Conservation (phyloP, 768 basidiomycete genomes). For the Sarcomyxa edulis region DNA sequence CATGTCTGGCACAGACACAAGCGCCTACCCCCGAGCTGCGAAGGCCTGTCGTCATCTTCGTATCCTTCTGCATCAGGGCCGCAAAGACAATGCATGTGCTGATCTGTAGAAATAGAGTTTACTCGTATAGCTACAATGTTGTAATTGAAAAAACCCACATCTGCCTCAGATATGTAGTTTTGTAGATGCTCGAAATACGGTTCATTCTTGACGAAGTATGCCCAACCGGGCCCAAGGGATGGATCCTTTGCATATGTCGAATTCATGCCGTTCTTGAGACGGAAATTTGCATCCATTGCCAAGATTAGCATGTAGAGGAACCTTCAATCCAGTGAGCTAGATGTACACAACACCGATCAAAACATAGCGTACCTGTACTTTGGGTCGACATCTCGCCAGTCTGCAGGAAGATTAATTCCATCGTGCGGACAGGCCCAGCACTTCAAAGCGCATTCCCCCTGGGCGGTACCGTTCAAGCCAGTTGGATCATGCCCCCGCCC, state of each 20-base stretch:
- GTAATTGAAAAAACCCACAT: constrained; percentile 6
- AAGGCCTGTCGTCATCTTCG: constrained; percentile 15
- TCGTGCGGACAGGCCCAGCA: constrained; percentile 11
- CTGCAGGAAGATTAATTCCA: constrained; percentile 7
- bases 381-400: constrained; percentile 8
- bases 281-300: constrained; percentile 16
- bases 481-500: constrained; percentile 10
- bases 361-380: constrained; percentile 3
- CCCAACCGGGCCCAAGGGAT: constrained; percentile 10
- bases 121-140: not conserved
- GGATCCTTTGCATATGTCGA: constrained; percentile 10
- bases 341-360: not conserved
- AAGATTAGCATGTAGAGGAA: constrained; percentile 13
- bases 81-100: constrained; percentile 21
- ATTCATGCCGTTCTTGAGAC: constrained; percentile 9
- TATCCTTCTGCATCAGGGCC: constrained; percentile 18
- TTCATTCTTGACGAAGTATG: constrained; percentile 7
- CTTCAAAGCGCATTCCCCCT: constrained; percentile 5
- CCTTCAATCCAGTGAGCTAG: constrained; percentile 1
- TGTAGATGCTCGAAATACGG: constrained; percentile 8
- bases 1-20: constrained; percentile 17
- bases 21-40: constrained; percentile 17
- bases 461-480: constrained; percentile 7
- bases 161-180: constrained; percentile 8
- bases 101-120: not conserved